Evolutionary conservation across 1,139 yeast genomes (phyloP), one percentile per base, ranked within the genome.

Genomic region (Yamadazyma diospyri): DNA sequence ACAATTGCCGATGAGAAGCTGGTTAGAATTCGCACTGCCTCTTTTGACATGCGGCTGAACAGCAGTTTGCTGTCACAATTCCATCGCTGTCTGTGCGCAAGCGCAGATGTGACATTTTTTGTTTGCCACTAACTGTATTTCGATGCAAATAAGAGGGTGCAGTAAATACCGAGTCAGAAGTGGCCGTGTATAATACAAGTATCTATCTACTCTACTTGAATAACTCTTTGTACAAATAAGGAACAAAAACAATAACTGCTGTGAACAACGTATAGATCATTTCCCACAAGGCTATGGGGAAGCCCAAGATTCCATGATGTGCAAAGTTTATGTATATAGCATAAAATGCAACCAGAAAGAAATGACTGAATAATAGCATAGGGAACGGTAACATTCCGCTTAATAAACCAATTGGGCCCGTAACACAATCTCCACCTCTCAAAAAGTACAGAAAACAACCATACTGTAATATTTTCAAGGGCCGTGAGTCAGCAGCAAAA

Each of bases 401-500:
- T 37, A 94, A 70, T 50, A 94, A 74, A 5, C 88, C 82, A 36
- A 87, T 81, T 8, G 99, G 98, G 8, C 83, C 83, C 14, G 61
- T 55, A 16, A 85, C 76, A 51, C 89, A 83, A 35, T 70, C 78
- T 13, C 97, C 97, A 22, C 97, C 98, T 34, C 76, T 70, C 53
- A 71, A 62, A 66, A 92, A 88, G 60, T 94, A 92, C 41, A 67
- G 64, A 70, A 88, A 88, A 59, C 98, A 92, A 8, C 98, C 99
- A 32, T 64, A 66, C 61, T 89, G 97, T 43, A 92, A 68, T 27
- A 85, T 73, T 42, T 62, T 62, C 43, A 92, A 68, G 36, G 85
- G 68, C 22, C 63, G 61, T 36, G 71, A 73, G 46, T 86, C 86
- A 13, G 97, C 97, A 4, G 97, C 95, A 58, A 94, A 92, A 38